Evolutionary conservation across 208 protist species (phyloP).

Genomic region (Tritrichomonas foetus): DNA sequence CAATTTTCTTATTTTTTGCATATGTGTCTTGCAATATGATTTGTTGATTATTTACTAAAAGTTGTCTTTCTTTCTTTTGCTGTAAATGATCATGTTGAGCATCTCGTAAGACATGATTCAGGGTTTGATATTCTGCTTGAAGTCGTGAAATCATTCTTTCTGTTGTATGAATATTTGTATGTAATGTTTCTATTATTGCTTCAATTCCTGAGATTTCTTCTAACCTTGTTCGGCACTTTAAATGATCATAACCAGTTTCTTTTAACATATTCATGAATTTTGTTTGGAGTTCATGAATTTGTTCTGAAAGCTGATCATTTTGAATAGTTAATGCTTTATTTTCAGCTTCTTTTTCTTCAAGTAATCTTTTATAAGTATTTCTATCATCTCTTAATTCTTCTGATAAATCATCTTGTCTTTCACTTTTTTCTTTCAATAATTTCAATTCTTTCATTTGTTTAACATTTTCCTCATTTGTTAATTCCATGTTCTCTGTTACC

Average conservation of each 20-base stretch:
- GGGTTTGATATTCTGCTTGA: neutral
- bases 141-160: neutral
- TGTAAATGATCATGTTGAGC: neutral
- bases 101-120: neutral
- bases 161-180: neutral
- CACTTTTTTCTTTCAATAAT: neutral
- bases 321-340: neutral
- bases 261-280: neutral
- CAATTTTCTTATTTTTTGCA: neutral
- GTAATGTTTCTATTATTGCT: neutral
- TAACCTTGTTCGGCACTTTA: neutral
- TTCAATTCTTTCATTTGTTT: neutral
- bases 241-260: neutral
- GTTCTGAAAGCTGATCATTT: neutral
- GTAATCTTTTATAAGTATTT: neutral
- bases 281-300: neutral
- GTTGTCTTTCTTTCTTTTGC: neutral
- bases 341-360: neutral
- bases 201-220: neutral
- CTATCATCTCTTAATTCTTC: neutral
- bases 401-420: neutral
- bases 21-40: neutral
- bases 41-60: neutral
- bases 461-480: neutral
- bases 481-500: neutral